Conservation (phyloP, 2,329 filamentous ascomycete genomes). For the Lasiodiplodia citricola region DNA sequence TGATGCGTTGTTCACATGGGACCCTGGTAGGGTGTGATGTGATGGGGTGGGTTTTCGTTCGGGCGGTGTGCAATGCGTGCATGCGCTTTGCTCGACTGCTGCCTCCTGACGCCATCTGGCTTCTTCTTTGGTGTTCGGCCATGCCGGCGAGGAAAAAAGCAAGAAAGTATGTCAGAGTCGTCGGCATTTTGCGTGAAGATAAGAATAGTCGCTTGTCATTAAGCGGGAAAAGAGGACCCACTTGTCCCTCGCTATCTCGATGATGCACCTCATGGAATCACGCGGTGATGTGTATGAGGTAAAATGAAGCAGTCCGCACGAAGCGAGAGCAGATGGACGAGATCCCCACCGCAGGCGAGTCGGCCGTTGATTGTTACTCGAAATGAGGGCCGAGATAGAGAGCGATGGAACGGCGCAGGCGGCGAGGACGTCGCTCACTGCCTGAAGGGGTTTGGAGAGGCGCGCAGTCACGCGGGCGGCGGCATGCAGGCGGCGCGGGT, state of each 20-base stretch:
- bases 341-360: not conserved
- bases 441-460: not conserved
- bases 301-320: not conserved
- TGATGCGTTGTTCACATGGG: conserved; percentile 3
- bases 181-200: not conserved
- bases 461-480: conserved; percentile 9
- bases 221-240: not conserved
- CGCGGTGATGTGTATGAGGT: too few species aligned
- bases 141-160: not conserved
- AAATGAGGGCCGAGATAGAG: not conserved
- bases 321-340: not conserved
- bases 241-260: not conserved
- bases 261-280: too few species aligned
- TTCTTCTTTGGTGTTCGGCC: not conserved
- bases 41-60: not conserved
- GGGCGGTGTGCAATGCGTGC: conserved; percentile 10
- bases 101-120: not conserved
- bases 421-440: not conserved
- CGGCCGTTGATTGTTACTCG: not conserved
- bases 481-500: not conserved
- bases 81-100: not conserved
- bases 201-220: not conserved
- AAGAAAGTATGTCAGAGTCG: not conserved
- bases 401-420: not conserved
- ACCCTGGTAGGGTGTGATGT: not conserved